Percentiles rank a stretch among this genome's conserved stretches.
phyloP scores from a whole-genome alignment of 2,329 filamentous ascomycete species.

The Xylariales sp. region DNA sequence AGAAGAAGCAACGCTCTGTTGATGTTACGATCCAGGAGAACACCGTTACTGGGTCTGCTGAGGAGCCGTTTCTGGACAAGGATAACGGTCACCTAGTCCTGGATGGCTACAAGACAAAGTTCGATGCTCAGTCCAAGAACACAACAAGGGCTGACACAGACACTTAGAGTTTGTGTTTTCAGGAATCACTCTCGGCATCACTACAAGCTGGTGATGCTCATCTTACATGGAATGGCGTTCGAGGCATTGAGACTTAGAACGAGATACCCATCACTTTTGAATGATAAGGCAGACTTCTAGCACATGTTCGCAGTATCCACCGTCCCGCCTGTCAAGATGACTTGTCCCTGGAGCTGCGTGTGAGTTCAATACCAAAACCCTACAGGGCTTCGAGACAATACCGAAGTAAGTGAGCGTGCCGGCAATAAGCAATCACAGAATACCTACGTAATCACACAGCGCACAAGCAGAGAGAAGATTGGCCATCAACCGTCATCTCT shows the following conservation, averaged over 20 bases:
- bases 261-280: slow-evolving; percentile 2
- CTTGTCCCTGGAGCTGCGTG: no score
- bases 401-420: no score
- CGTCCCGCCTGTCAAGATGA: no score
- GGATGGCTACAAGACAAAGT: slow-evolving; percentile 46
- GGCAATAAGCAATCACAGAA: no score
- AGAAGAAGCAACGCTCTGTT: slow-evolving; percentile 33
- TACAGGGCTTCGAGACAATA: no score
- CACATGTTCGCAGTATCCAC: no score
- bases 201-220: no score
- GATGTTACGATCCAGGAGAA: slow-evolving; percentile 51
- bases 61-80: slow-evolving; percentile 32
- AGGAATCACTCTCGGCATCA: no score
- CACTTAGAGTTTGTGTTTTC: no score
- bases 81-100: slow-evolving; percentile 40
- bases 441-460: neutral
- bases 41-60: slow-evolving; percentile 32
- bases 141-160: neutral
- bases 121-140: slow-evolving; percentile 20
- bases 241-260: neutral
- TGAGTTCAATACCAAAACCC: no score
- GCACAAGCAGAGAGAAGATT: slow-evolving; percentile 36
- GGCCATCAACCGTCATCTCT: slow-evolving; percentile 92
- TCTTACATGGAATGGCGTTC: neutral
- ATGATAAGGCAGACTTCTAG: no score